Percentiles rank a stretch among this genome's conserved stretches.
These are phyloP conservation scores for Botrytis fragariae DNA, from an alignment of 2,329 filamentous ascomycete genomes.

Conservation along the genomic window DNA sequence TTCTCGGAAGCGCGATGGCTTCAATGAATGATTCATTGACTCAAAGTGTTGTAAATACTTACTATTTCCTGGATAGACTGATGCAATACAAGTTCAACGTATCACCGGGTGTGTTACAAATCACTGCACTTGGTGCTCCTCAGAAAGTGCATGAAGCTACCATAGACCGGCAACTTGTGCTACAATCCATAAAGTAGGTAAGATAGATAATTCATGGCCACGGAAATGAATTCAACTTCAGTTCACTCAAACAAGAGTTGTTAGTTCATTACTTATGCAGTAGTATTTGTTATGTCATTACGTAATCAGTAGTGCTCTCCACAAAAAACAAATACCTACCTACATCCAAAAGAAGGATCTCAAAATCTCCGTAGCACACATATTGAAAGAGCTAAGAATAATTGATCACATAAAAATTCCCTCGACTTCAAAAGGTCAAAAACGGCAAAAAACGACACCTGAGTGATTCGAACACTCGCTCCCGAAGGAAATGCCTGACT, in stretches of 20 bases:
- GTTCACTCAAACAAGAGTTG: background rate
- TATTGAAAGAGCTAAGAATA: background rate
- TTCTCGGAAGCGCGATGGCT: background rate
- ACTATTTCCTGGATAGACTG: background rate
- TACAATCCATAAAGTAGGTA: background rate
- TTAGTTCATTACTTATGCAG: background rate
- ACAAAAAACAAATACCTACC: background rate
- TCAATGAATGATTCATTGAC: background rate
- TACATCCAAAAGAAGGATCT: background rate
- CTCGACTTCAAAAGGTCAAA: background rate
- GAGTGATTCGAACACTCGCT: slow-evolving; percentile 45
- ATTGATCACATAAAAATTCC: background rate
- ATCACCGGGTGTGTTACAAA: background rate
- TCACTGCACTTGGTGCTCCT: background rate
- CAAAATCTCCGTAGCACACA: background rate
- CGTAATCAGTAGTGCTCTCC: background rate
- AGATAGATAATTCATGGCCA: background rate
- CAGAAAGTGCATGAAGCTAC: background rate
- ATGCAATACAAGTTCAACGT: background rate
- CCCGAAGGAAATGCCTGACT: slow-evolving; percentile 42
- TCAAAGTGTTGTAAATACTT: background rate
- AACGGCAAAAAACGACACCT: slow-evolving; percentile 35
- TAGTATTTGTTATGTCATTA: background rate
- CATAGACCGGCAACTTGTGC: background rate
- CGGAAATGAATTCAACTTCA: background rate